Base-by-base conservation (phyloP, 768 basidiomycete genomes). In the Leucosporidium creatinivorum region DNA sequence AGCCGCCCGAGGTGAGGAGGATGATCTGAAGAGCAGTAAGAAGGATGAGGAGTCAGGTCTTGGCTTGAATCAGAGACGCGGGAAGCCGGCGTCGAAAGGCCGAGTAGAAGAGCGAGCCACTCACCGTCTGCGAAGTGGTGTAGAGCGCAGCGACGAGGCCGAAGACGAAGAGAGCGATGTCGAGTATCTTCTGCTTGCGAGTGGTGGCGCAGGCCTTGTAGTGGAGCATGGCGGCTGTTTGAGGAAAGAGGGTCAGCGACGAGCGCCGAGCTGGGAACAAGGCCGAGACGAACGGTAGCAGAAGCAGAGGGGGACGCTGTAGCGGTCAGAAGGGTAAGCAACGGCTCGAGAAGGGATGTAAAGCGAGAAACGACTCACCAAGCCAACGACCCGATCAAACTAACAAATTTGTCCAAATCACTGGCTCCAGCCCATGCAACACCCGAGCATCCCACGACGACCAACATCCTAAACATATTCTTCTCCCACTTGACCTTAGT, bases 371-470 rank as follows among this genome's bases (percentile, higher is more conserved):
- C n/a, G 23, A 55, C 58, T 15, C 47, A 66, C 60, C 75, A 76
- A 18, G 70, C 70, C 28, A 73, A 30, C 6, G 61, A 69, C 10
- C 94, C 94, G 66, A 97, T 83, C 74, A 97, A 86, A 21, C 90
- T 85, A 21, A 96, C 93, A 76, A 96, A 96, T 80, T 96, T 97
- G 80, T 98, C 94, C 54, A 98, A 79, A 78, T 96, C 93, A 47
- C 81, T 83, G 18, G 91, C 90, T 21, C 93, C 94, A 18, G 82
- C 79, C 86, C 87, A 88, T 18, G 77, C 80, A 69, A 97, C 86
- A 73, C 88, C 79, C 33, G 80, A 80, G 73, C 89, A 91, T 59
- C 87, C 84, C 78, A 93, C 86, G n/a, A 85, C 79, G 39, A 77
- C 76, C 5, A 69, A 66, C 28, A 75, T 75, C 31, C 81, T 73